phyloP scores from a whole-genome alignment of 1,284 basidiomycete species.

The Apiotrichum brassicae region DNA sequence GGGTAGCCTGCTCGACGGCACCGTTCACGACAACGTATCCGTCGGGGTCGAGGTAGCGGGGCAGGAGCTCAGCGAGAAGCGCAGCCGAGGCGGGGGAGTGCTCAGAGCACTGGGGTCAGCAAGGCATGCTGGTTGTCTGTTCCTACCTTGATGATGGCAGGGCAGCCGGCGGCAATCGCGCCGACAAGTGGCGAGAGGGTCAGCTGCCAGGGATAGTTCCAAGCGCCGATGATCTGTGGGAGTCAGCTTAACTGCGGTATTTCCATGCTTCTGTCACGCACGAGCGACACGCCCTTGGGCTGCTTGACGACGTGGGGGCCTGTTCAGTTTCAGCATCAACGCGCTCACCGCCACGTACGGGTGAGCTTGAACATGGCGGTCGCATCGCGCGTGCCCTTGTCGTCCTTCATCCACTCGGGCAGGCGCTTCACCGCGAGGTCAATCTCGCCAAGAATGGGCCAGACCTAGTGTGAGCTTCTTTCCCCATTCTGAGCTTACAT shows the following conservation, averaged over 20 bases:
- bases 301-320: slow-evolving; percentile 64
- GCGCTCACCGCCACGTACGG: slow-evolving; percentile 19
- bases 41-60: slow-evolving; percentile 73
- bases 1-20: slow-evolving; percentile 65
- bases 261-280: slow-evolving; percentile 38
- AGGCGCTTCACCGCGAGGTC: slow-evolving; percentile 61
- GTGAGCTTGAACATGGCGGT: slow-evolving; percentile 36
- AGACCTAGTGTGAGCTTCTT: slow-evolving; percentile 22
- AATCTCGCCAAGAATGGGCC: slow-evolving; percentile 56
- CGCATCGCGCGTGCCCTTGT: slow-evolving; percentile 55
- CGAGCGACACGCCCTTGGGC: slow-evolving; percentile 65
- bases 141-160: slow-evolving; percentile 60
- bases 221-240: slow-evolving; percentile 39
- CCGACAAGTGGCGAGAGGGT: slow-evolving; percentile 57
- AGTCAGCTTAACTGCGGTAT: no score
- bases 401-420: slow-evolving; percentile 67
- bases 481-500: slow-evolving; percentile 23
- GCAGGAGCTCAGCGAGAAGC: slow-evolving; percentile 65
- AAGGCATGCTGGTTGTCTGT: no score
- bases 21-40: slow-evolving; percentile 70
- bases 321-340: slow-evolving; percentile 51
- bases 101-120: slow-evolving; percentile 59
- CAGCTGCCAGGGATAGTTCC: slow-evolving; percentile 56
- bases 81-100: slow-evolving; percentile 60
- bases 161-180: slow-evolving; percentile 74